Percentiles rank a stretch among this genome's conserved stretches.
phyloP scores from a whole-genome alignment of 768 basidiomycete genomes.

The Melanogaster broomeanus region DNA sequence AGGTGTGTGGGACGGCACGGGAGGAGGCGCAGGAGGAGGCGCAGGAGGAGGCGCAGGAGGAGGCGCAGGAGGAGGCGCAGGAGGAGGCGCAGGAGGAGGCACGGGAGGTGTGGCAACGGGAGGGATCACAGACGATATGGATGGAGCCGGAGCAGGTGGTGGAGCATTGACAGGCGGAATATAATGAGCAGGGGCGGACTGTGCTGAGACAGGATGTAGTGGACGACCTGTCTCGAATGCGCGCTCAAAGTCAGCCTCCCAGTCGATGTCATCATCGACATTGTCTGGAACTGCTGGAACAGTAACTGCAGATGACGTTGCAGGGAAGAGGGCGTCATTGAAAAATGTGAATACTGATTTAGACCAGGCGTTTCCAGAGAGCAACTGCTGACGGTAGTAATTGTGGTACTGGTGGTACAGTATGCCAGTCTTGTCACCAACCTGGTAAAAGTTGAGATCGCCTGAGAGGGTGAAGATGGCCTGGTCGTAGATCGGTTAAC shows the following conservation, averaged over 20 bases:
- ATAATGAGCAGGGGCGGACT: not conserved
- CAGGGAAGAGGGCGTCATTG: not conserved
- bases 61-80: not conserved
- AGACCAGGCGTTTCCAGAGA: not conserved
- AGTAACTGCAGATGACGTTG: not conserved
- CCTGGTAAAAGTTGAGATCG: not conserved
- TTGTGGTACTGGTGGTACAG: not conserved
- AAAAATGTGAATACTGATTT: not conserved
- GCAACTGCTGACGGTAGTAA: not conserved
- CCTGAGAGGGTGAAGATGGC: not conserved
- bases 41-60: not conserved
- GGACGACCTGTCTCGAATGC: not conserved
- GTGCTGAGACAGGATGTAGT: too few relatives aligned
- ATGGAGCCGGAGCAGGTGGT: not conserved
- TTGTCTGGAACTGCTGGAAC: not conserved
- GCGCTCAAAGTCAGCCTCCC: not conserved
- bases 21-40: not conserved
- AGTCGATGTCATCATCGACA: not conserved
- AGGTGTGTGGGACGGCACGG: not conserved
- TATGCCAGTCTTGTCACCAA: constrained; percentile 1
- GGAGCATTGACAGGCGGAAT: too few relatives aligned
- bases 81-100: not conserved
- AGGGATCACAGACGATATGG: not conserved
- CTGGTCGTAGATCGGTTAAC: not conserved
- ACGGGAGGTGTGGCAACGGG: not conserved